Base-by-base conservation (phyloP, 495 filamentous ascomycete species). In the Talaromyces ruber region DNA sequence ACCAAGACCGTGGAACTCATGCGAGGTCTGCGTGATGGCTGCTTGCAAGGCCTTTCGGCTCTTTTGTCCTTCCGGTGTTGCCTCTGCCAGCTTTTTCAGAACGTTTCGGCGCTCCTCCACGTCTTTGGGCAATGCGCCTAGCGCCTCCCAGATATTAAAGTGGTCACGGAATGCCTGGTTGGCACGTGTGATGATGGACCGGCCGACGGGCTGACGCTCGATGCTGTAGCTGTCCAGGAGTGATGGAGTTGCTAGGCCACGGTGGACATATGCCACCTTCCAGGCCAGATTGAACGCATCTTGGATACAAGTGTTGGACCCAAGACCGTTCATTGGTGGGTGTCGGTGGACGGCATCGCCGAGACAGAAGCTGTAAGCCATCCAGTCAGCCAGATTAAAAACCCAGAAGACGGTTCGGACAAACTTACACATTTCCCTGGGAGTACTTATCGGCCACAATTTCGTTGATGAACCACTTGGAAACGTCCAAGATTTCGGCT, bases 311-410 rank as follows among this genome's bases (percentile, higher is more conserved):
- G 86, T 83, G 65, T 92, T 91, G 87, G 91, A 90, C 24, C 88
- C 88, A 68, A 90, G 87, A 0, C 87, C 88, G 2, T 86, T 86
- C 74, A 89, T 89, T 8, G 88, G 88, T 0, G 83, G 85, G 61
- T 84, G 81, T 47, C 58, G 22, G 34, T 60, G 58, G 34, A 45
- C 58, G 6, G 58, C 58, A 65, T 82, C 82, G 18, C 81, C 80
- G 12, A 84, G 68, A 58, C 79, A 80, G 65, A 81, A 83, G 58
- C 77, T 37, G n/a, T n/a, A n/a, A n/a, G n/a, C n/a, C n/a, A n/a
- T n/a, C n/a, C n/a, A n/a, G n/a, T n/a, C n/a, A n/a, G n/a, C n/a
- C n/a, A n/a, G n/a, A n/a, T n/a, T n/a, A n/a, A n/a, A n/a, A n/a
- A n/a, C n/a, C n/a, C n/a, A n/a, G n/a, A n/a, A n/a, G n/a, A n/a